Evolutionary conservation across 2,329 filamentous ascomycete species (phyloP), one percentile per base, ranked within the genome.

Genomic region (Venturiaceae sp.): DNA sequence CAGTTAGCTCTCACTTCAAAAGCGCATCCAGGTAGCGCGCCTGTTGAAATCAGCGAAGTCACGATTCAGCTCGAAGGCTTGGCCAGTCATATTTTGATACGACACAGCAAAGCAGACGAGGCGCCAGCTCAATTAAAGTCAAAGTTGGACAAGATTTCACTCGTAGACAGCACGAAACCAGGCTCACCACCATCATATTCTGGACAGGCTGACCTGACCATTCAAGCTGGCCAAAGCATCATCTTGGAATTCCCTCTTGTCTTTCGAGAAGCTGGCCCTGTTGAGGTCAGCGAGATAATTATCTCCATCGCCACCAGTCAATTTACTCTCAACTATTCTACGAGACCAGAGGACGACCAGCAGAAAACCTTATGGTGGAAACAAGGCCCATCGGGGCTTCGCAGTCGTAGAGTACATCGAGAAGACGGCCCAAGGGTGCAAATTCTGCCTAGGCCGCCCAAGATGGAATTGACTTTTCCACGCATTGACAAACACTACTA

Each of bases 401-500:
- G 65, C 41, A 58, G 67, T 53, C 74, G 72, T 63, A 67, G 68
- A 46, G 67, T 78, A 26, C 72, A 75, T 23, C 75, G 75, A 57
- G 72, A 74, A 39, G 75, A 81, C 16, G 26, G 28, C 23, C 32
- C 30, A 13, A 50, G n/a, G 26, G 37, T 55, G 13, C 26, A 59
- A 58, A 84, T 99, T 26, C 79, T 91, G 57, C 92, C 94, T 1
- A 88, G 95, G 63, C 94, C 92, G 30, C 94, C 94, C 0, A 97
- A 96, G 72, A 84, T 99, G 75, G 85, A 90, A 64, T 83, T 99
- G 50, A 80, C 76, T 28, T 74, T 90, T 9, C 76, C 82, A 2
- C 80, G 83, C 41, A 72, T 86, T 7, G 76, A 80, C 59, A 79
- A 83, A 13, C 85, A 91, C 58, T 95, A 92, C 70, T 97, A 96